Percentiles rank a stretch among this genome's conserved stretches.
These are phyloP conservation scores for Cryptococcus sp. DNA, from an alignment of 1,284 basidiomycete species.

Conservation along the genomic window DNA sequence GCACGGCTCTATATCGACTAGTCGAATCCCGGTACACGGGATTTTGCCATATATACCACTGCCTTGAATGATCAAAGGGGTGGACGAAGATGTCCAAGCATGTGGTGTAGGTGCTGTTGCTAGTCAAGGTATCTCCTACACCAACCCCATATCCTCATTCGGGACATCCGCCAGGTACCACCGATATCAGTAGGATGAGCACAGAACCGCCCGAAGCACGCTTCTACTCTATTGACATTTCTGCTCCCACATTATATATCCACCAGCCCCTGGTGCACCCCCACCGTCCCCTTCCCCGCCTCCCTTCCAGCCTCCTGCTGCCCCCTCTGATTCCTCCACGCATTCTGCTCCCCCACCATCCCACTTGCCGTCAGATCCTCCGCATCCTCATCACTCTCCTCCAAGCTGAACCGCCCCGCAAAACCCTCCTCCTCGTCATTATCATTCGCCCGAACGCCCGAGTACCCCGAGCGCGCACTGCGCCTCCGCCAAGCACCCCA, in stretches of 20 bases:
- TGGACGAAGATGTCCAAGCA: too few species aligned
- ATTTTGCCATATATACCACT: too few species aligned
- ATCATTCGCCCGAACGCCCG: constrained; percentile 39
- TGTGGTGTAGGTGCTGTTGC: too few species aligned
- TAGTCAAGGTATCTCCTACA: too few species aligned
- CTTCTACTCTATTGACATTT: too few species aligned
- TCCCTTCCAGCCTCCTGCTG: constrained; percentile 4
- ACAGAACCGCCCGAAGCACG: too few species aligned
- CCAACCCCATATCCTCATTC: not conserved
- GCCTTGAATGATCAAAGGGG: too few species aligned
- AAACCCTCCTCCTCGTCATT: constrained; percentile 58
- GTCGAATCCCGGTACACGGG: too few species aligned
- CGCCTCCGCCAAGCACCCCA: constrained; percentile 39
- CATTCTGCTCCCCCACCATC: constrained; percentile 30
- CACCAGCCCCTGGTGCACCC: constrained; percentile 38
- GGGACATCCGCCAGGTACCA: not conserved
- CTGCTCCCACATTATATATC: constrained; percentile 21
- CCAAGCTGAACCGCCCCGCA: constrained; percentile 46
- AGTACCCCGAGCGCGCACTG: constrained; percentile 33
- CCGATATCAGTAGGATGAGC: not conserved
- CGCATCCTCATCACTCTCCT: constrained; percentile 45
- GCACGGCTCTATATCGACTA: too few species aligned
- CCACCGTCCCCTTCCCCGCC: constrained; percentile 18
- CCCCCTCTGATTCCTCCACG: constrained; percentile 28
- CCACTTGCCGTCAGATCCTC: constrained; percentile 24